A percentile compares a stretch with the other conserved stretches of the same genome.
phyloP scores from a whole-genome alignment of 2,329 filamentous ascomycete genomes.

The Colletotrichum zoysiae region DNA sequence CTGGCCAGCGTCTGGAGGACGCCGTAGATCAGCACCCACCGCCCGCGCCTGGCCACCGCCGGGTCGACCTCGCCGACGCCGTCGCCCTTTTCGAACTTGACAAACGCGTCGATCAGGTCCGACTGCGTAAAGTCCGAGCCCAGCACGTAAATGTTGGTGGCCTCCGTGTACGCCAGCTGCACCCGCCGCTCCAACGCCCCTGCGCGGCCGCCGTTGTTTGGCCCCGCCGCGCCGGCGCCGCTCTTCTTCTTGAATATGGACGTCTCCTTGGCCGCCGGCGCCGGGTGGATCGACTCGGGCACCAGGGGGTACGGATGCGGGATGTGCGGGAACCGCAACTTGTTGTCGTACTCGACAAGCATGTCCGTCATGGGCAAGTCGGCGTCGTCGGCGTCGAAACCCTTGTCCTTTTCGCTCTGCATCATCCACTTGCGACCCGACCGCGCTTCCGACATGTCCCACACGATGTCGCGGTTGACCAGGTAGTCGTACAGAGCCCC shows the following conservation, averaged over 20 bases:
- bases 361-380: slow-evolving; percentile 76
- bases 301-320: slow-evolving; percentile 76
- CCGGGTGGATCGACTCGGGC: slow-evolving; percentile 63
- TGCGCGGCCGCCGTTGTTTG: slow-evolving; percentile 41
- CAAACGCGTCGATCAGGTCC: slow-evolving; percentile 67
- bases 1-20: slow-evolving; percentile 71
- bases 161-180: slow-evolving; percentile 70
- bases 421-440: slow-evolving; percentile 76
- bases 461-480: slow-evolving; percentile 74
- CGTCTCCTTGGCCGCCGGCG: slow-evolving; percentile 45
- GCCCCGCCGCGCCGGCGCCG: slow-evolving; percentile 37
- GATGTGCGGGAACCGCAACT: slow-evolving; percentile 73
- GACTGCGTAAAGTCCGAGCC: slow-evolving; percentile 66
- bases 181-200: slow-evolving; percentile 61
- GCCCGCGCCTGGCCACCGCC: slow-evolving; percentile 66
- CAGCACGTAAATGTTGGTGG: slow-evolving; percentile 69
- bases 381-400: slow-evolving; percentile 62
- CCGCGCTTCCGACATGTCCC: slow-evolving; percentile 73
- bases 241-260: slow-evolving; percentile 52
- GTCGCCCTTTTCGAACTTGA: slow-evolving; percentile 69
- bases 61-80: slow-evolving; percentile 64
- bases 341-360: slow-evolving; percentile 74
- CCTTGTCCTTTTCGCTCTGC: slow-evolving; percentile 60
- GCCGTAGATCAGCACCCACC: slow-evolving; percentile 73
- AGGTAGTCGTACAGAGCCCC: slow-evolving; percentile 78